Conservation (phyloP, 306 rosid genomes). For the Mimosa bimucronata region DNA sequence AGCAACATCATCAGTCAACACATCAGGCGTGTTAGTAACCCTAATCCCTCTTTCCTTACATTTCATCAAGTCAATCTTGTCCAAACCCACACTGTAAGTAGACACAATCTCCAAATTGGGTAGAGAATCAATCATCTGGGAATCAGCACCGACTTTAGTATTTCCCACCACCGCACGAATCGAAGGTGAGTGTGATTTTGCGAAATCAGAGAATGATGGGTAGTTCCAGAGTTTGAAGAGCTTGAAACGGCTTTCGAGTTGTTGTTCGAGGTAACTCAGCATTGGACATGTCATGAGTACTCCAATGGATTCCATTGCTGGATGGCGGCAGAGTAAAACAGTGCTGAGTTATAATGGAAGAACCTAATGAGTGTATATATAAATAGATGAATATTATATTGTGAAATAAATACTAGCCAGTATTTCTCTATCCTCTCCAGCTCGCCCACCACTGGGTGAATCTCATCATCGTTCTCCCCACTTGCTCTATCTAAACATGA, state of each 20-base stretch:
- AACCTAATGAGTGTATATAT: neutral
- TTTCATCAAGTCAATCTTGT: slow-evolving; percentile 57
- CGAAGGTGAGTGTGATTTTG: slow-evolving; percentile 35
- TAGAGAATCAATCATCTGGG: slow-evolving; percentile 49
- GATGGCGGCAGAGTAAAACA: neutral
- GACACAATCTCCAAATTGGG: slow-evolving; percentile 65
- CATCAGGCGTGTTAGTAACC: slow-evolving; percentile 76
- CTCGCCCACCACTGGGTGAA: neutral
- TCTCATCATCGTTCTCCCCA: neutral
- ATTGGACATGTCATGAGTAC: slow-evolving; percentile 57
- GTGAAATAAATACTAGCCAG: neutral
- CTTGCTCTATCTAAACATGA: slow-evolving; percentile 53
- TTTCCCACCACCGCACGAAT: slow-evolving; percentile 52
- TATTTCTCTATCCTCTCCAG: neutral
- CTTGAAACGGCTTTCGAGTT: slow-evolving; percentile 58
- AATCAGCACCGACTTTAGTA: slow-evolving; percentile 54
- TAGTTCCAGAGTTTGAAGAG: slow-evolving; percentile 59
- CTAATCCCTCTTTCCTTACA: slow-evolving; percentile 54
- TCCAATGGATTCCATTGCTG: slow-evolving; percentile 50
- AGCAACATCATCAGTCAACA: slow-evolving; percentile 78
- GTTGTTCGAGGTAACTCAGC: slow-evolving; percentile 45
- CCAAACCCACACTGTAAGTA: slow-evolving; percentile 69
- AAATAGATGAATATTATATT: too few relatives aligned
- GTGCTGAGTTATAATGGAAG: neutral
- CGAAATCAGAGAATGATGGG: slow-evolving; percentile 37